Evolutionary conservation across 495 filamentous ascomycete species (phyloP), one percentile per base, ranked within the genome.

Genomic region (Xylaria intraflava): DNA sequence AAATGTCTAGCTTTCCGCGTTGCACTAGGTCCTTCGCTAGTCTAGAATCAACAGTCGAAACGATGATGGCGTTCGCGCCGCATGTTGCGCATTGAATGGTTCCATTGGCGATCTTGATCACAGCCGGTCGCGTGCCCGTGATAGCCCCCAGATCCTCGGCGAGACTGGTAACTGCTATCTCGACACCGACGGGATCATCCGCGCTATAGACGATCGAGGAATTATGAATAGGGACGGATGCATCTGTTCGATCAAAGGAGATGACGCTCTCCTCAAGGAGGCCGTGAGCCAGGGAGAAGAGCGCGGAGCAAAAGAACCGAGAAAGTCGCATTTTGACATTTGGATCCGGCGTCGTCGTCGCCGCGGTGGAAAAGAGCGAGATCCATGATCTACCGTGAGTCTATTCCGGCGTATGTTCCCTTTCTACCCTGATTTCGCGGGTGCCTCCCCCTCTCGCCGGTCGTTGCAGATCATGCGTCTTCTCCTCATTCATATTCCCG

Each of bases 61-160:
- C 22, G 30, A 52, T 52, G 22, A 52, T 52, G 30, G 24, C 40
- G 30, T 44, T 35, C 8, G 30, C 39, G 7, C 27, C 11, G 24
- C 49, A 52, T 12, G 26, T 26, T n/a, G 39, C 23, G 39, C 49
- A 51, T 14, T 3, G 14, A 19, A 52, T 20, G 17, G 38, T n/a
- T 27, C 31, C 40, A 12, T 14, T 30, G 14, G 26, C 40, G 24
- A 52, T 22, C 30, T 44, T 52, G 14, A 52, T 23, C 2, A 52
- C 9, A 6, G 29, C 31, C 8, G 49, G 49, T 6, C 30, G 17
- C 40, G 40, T 44, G 0, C 77, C 76, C 11, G 78, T 81, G 27
- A 83, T 80, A 17, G 74, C 69, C 20, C 75, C 73, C 62, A 86
- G 78, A 60, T 87, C 83, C 7, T 62, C 61, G 1, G 79, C 78